Evolutionary conservation across 441 rosid species (phyloP), one percentile per base, ranked within the genome.

Genomic region (Bocquillonia castaneifolia): DNA sequence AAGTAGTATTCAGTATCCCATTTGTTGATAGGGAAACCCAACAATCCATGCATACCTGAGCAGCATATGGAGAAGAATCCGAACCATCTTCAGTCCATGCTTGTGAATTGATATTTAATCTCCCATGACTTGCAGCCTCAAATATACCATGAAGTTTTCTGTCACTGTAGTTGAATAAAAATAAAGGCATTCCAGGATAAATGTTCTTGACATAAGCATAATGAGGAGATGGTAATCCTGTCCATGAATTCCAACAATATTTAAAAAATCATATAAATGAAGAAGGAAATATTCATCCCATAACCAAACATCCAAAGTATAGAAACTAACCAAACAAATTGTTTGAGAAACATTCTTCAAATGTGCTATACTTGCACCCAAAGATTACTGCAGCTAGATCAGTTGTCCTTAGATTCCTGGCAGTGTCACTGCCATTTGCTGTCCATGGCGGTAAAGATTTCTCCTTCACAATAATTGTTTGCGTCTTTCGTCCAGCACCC

Each of bases 91-190:
- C 60, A 36, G 88, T 83, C 96, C 96, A 90, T 40, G 80, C 94
- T 74, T 90, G 85, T 25, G 89, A 86, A 66, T 92, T 76, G 25
- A 92, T 83, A 81, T 90, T 81, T 70, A 82, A 66, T 68, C 71
- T 76, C 50, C 96, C 96, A 71, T 70, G 52, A 75, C 91, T 79
- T 42, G 88, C 89, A 61, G 98, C 88, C 82, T 89, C 96, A 44
- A 82, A 92, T 22, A 92, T 80, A 10, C 98, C 96, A 79, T 86
- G 77, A 69, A 92, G 90, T 45, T 81, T 89, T 70, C 91, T 80
- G 39, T 86, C 89, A 48, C 83, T 79, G 78, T 88, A 86, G 84
- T 90, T 90, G 91, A 92, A 92, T 63, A 92, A 81, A 82, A 92
- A 92, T 9, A 92, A 77, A 6, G 90, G 90, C 80, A 90, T 69